Conservation (phyloP, 2,329 filamentous ascomycete genomes). For the Fusarium mangiferae region DNA sequence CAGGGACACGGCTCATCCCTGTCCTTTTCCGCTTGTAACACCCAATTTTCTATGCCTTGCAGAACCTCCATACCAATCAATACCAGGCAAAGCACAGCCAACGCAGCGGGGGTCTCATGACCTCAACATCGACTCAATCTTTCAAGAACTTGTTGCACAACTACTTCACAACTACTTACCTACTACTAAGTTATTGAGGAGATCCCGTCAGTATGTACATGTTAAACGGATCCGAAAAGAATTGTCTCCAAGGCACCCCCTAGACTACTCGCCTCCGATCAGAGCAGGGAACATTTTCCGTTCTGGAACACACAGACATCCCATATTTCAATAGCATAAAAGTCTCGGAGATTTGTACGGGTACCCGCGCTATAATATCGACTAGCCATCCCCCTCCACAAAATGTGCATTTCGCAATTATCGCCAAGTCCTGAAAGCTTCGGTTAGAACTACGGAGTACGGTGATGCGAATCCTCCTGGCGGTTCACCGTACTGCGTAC, state of each 20-base stretch:
- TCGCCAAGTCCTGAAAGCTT: not conserved
- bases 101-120: slow-evolving; percentile 9
- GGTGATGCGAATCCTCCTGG: slow-evolving; percentile 12
- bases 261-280: slow-evolving; percentile 8
- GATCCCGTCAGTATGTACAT: too few relatives aligned
- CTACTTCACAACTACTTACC: too few relatives aligned
- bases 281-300: slow-evolving; percentile 21
- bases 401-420: not conserved
- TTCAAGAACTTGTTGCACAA: not conserved
- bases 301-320: not conserved
- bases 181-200: too few relatives aligned
- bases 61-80: slow-evolving; percentile 1
- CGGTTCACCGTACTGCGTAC: slow-evolving; percentile 4
- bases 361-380: not conserved
- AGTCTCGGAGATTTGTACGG: slow-evolving; percentile 26
- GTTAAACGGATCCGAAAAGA: too few relatives aligned
- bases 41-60: slow-evolving; percentile 16
- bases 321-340: slow-evolving; percentile 13
- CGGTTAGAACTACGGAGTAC: not conserved
- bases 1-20: slow-evolving; percentile 21
- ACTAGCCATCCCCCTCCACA: not conserved
- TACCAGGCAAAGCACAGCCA: slow-evolving; percentile 14
- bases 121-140: not conserved
- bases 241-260: not conserved
- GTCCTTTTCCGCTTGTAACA: not conserved